phyloP scores from a whole-genome alignment of 2,329 filamentous ascomycete species.

The Ophiocordyceps robertsii region DNA sequence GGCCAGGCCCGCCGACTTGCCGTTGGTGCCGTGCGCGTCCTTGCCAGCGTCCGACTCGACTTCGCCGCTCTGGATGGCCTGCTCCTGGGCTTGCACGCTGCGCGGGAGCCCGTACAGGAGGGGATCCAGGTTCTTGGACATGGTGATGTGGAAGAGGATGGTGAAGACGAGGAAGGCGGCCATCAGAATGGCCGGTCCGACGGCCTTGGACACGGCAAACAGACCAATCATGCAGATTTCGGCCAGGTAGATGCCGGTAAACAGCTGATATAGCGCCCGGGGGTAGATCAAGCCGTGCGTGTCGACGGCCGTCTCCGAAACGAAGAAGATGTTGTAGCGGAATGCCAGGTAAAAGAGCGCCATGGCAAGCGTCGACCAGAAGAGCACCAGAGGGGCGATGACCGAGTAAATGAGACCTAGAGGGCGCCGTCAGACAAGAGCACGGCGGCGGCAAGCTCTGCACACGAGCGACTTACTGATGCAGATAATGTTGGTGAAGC shows the following conservation, averaged over 20 bases:
- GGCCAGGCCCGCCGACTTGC: slow-evolving; percentile 8
- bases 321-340: slow-evolving; percentile 76
- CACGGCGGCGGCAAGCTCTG: too few relatives aligned
- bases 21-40: slow-evolving; percentile 4
- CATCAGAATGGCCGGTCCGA: slow-evolving; percentile 64
- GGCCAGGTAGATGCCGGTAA: slow-evolving; percentile 68
- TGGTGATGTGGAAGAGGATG: slow-evolving; percentile 59
- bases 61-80: slow-evolving; percentile 18
- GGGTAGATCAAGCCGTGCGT: slow-evolving; percentile 83
- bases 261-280: slow-evolving; percentile 74
- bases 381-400: slow-evolving; percentile 71
- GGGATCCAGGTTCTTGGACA: slow-evolving; percentile 57
- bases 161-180: slow-evolving; percentile 64
- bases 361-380: slow-evolving; percentile 67
- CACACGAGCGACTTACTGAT: slow-evolving; percentile 35
- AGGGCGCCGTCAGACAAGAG: neutral
- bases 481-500: slow-evolving; percentile 61
- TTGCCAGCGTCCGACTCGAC: slow-evolving; percentile 11
- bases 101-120: slow-evolving; percentile 61
- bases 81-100: slow-evolving; percentile 33
- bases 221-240: slow-evolving; percentile 72
- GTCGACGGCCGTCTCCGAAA: slow-evolving; percentile 66
- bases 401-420: slow-evolving; percentile 62
- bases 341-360: slow-evolving; percentile 73
- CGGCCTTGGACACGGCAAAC: slow-evolving; percentile 53